Evolutionary conservation across 176 grass and related monocot species (phyloP).

Genomic region (Aegilops longissima): DNA sequence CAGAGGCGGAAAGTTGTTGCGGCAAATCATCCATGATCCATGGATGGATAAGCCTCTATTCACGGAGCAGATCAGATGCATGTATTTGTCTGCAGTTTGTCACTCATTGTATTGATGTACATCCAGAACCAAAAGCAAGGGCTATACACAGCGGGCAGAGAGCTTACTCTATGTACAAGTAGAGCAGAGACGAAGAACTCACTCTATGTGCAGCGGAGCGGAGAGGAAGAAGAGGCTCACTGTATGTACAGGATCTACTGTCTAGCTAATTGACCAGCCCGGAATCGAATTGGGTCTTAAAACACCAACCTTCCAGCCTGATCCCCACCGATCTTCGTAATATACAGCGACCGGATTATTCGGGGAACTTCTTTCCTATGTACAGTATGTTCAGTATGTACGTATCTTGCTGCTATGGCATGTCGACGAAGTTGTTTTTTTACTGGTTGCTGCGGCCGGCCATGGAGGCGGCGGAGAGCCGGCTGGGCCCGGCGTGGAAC

Average conservation of each 20-base stretch:
- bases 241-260: not conserved
- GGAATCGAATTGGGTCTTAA: not conserved
- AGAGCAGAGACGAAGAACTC: too few species aligned
- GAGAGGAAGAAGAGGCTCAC: not conserved
- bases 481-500: too few species aligned
- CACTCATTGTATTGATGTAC: too few species aligned
- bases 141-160: too few species aligned
- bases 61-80: too few species aligned
- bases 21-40: not conserved
- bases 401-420: not conserved
- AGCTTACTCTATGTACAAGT: too few species aligned
- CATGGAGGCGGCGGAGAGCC: not conserved
- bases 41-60: too few species aligned
- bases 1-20: too few species aligned
- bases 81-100: too few species aligned
- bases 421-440: not conserved
- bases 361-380: not conserved
- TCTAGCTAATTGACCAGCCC: not conserved
- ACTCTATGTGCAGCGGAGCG: too few species aligned
- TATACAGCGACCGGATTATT: not conserved
- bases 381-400: not conserved
- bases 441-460: not conserved
- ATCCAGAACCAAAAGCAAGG: too few species aligned
- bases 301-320: not conserved
- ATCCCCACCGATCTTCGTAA: too few species aligned